Evolutionary conservation across 371 early-diverging fungal genomes (phyloP).

Genomic region (Blastocladiella emersonii): DNA sequence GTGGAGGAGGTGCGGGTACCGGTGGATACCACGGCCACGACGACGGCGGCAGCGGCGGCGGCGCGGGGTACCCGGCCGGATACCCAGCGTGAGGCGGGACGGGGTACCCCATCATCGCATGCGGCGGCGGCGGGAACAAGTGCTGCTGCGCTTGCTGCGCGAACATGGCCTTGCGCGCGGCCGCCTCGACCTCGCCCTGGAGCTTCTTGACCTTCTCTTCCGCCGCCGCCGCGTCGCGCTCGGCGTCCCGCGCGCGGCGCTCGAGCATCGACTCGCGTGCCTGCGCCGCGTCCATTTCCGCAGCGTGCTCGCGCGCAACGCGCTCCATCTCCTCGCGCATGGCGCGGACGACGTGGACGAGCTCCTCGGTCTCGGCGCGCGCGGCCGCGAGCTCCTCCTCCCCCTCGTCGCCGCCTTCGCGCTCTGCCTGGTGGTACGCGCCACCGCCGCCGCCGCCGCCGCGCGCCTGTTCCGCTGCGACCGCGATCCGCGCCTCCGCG

Average conservation of each 20-base stretch:
- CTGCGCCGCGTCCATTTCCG: background rate
- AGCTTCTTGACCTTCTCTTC: no score
- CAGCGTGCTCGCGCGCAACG: background rate
- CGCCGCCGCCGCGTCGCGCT: background rate
- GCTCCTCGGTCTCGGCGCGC: background rate
- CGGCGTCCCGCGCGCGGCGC: no score
- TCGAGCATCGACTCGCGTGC: no score
- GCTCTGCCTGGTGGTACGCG: background rate
- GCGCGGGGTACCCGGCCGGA: no score
- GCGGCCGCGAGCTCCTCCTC: background rate
- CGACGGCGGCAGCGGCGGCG: no score
- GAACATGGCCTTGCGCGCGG: no score
- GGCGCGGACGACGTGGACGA: background rate
- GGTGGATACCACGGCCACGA: background rate
- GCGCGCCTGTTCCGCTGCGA: background rate
- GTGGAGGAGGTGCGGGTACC: background rate
- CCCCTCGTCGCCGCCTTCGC: background rate
- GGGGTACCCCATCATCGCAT: no score
- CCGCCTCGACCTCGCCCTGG: no score
- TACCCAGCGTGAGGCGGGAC: no score
- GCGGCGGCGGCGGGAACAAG: no score
- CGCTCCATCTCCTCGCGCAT: background rate
- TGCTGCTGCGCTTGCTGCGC: no score
- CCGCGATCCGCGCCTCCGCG: background rate
- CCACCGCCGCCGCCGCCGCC: background rate